These are phyloP conservation scores for Rhodotorula babjevae DNA, from an alignment of 768 basidiomycete genomes.

Conservation along the genomic window DNA sequence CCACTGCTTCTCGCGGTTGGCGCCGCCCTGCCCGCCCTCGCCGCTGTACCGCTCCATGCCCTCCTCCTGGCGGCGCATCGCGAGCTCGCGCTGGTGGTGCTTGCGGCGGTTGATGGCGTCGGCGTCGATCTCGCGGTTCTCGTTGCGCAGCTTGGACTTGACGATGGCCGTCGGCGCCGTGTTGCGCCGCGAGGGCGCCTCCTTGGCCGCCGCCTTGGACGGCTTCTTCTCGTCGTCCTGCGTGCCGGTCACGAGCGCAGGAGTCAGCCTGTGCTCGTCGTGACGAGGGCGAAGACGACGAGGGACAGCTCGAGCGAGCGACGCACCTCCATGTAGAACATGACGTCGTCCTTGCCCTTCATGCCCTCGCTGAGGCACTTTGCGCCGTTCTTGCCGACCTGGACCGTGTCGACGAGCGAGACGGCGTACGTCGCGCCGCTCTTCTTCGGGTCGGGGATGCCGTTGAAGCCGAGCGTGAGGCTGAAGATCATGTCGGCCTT, in stretches of 20 bases:
- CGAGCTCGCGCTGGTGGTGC: conserved; percentile 82
- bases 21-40: conserved; percentile 65
- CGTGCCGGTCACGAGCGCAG: conserved; percentile 37
- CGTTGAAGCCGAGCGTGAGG: conserved; percentile 76
- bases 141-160: conserved; percentile 82
- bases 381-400: conserved; percentile 58
- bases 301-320: background rate
- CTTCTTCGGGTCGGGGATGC: conserved; percentile 63
- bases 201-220: conserved; percentile 42
- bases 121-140: conserved; percentile 75
- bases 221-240: conserved; percentile 59
- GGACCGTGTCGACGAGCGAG: conserved; percentile 81
- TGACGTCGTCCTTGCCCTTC: conserved; percentile 75
- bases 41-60: conserved; percentile 76
- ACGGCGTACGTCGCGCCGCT: conserved; percentile 62
- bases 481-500: conserved; percentile 80
- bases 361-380: conserved; percentile 66
- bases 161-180: conserved; percentile 52
- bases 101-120: conserved; percentile 71
- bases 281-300: background rate
- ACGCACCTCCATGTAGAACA: conserved; percentile 61
- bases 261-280: background rate
- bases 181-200: conserved; percentile 45
- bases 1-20: conserved; percentile 87
- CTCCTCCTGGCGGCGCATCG: conserved; percentile 66